Evolutionary conservation across 768 basidiomycete genomes (phyloP).

Genomic region (Tephrocybe sp.): DNA sequence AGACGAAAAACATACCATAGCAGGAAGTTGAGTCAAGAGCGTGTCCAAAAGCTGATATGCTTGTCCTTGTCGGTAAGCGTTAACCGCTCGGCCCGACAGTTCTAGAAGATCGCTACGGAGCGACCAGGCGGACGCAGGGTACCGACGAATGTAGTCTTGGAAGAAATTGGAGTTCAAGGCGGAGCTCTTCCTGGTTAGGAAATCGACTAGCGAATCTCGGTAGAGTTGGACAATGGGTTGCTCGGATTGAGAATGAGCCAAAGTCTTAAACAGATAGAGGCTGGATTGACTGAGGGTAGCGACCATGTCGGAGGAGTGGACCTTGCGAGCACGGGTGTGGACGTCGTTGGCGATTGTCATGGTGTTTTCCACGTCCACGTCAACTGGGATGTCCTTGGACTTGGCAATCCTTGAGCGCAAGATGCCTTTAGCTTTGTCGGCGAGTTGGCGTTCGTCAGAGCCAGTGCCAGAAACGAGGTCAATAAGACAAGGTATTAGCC

Average conservation of each 20-base stretch:
- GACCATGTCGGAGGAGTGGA: constrained; percentile 60
- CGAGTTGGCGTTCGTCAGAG: constrained; percentile 82
- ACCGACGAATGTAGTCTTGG: constrained; percentile 69
- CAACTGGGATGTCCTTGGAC: constrained; percentile 60
- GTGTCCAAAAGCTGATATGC: constrained; percentile 68
- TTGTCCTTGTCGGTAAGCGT: constrained; percentile 74
- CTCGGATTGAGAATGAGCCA: constrained; percentile 39
- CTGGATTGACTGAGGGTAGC: constrained; percentile 65
- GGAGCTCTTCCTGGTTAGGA: constrained; percentile 78
- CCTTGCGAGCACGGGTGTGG: constrained; percentile 69
- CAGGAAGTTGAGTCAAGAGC: constrained; percentile 54
- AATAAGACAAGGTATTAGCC: constrained; percentile 72
- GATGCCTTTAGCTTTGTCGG: constrained; percentile 83
- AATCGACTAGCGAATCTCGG: constrained; percentile 66
- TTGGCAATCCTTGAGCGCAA: constrained; percentile 73
- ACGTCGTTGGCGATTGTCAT: constrained; percentile 54
- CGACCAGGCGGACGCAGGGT: constrained; percentile 62
- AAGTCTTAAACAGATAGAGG: constrained; percentile 61
- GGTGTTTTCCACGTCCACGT: constrained; percentile 41
- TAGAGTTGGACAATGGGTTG: constrained; percentile 53
- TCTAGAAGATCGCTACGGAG: constrained; percentile 60
- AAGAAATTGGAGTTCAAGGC: constrained; percentile 72
- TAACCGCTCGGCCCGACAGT: constrained; percentile 58
- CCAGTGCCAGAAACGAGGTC: constrained; percentile 66
- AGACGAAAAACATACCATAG: constrained; percentile 34